These are phyloP conservation scores for Paecilomyces variotii DNA, from an alignment of 2,329 filamentous ascomycete genomes.

Conservation along the genomic window DNA sequence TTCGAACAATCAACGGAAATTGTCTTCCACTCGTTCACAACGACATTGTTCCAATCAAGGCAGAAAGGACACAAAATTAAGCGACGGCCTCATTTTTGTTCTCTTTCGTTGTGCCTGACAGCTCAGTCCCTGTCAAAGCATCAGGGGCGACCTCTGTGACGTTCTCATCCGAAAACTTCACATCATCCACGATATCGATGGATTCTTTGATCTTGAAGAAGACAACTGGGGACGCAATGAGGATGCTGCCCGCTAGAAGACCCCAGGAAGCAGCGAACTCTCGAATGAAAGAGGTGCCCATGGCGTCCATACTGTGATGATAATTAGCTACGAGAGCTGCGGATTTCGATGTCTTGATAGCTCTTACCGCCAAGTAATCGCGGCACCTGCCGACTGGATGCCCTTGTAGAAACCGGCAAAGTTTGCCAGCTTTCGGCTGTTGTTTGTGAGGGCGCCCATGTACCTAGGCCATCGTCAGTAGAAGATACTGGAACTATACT, in stretches of 20 bases:
- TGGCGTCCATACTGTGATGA: constrained; percentile 55
- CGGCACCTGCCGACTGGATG: constrained; percentile 79
- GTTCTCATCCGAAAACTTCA: constrained; percentile 79
- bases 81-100: not conserved
- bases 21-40: not conserved
- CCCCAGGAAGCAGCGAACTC: constrained; percentile 73
- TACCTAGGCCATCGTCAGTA: constrained; percentile 47
- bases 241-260: constrained; percentile 61
- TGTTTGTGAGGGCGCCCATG: constrained; percentile 91
- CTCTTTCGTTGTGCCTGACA: not conserved
- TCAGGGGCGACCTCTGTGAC: constrained; percentile 53
- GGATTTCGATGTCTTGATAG: not conserved
- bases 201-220: constrained; percentile 72
- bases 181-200: constrained; percentile 71
- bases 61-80: not conserved
- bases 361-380: constrained; percentile 43
- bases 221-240: constrained; percentile 73
- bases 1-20: not conserved
- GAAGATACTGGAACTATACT: not conserved
- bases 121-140: not conserved
- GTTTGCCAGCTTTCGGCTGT: constrained; percentile 83
- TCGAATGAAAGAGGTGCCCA: constrained; percentile 56
- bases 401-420: constrained; percentile 86
- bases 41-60: not conserved
- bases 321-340: not conserved